Evolutionary conservation across 2,329 filamentous ascomycete genomes (phyloP).

Genomic region (Colletotrichum lini): DNA sequence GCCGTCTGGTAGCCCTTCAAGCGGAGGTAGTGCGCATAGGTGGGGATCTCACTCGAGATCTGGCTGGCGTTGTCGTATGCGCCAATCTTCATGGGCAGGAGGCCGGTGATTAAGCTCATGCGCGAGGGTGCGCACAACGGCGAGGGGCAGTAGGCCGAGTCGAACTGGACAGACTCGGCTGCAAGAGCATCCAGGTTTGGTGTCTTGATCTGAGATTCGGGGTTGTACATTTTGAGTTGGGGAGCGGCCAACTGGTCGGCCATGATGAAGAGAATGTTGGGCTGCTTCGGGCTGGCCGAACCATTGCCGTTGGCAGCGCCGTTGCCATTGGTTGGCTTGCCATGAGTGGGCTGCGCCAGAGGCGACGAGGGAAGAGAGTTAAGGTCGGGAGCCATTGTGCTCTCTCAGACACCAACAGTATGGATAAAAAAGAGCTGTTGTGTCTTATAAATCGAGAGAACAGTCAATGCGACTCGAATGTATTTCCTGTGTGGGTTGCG

Average conservation of each 20-base stretch:
- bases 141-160: slow-evolving; percentile 94
- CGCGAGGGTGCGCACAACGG: slow-evolving; percentile 93
- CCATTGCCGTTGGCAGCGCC: slow-evolving; percentile 26
- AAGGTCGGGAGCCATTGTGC: slow-evolving; percentile 78
- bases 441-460: neutral
- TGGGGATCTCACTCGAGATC: slow-evolving; percentile 86
- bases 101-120: slow-evolving; percentile 94
- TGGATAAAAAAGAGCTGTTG: neutral
- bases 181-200: slow-evolving; percentile 90
- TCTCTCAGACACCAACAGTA: slow-evolving; percentile 30
- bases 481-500: neutral
- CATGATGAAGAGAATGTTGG: slow-evolving; percentile 84
- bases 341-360: slow-evolving; percentile 46
- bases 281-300: slow-evolving; percentile 50
- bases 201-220: slow-evolving; percentile 89
- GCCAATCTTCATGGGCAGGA: slow-evolving; percentile 91
- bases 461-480: neutral
- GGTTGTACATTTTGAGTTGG: slow-evolving; percentile 92
- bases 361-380: slow-evolving; percentile 77
- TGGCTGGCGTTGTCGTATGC: slow-evolving; percentile 93
- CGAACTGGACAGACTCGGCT: slow-evolving; percentile 87
- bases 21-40: slow-evolving; percentile 93
- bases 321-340: slow-evolving; percentile 44
- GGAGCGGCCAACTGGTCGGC: slow-evolving; percentile 95
- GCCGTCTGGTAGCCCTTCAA: slow-evolving; percentile 90